Conservation (phyloP, 139 green algal species). For the Cymbomonas tetramitiformis region DNA sequence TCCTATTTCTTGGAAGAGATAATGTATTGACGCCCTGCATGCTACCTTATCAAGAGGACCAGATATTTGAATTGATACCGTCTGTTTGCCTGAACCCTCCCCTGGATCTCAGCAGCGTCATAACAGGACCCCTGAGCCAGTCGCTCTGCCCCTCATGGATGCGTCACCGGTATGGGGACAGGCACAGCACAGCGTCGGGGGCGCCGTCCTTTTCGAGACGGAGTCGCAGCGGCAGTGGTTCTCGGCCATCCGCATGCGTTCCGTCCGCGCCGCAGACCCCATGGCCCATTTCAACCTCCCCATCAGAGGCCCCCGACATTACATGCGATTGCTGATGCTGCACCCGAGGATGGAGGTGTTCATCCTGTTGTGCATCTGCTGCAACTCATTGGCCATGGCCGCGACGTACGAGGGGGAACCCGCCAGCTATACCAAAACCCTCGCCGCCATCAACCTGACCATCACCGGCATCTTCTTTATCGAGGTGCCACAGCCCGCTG, state of each 20-base stretch:
- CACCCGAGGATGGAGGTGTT: slow-evolving; percentile 9
- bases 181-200: too few relatives aligned
- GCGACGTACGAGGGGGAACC: slow-evolving; percentile 6
- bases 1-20: too few relatives aligned
- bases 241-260: slow-evolving; percentile 1
- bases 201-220: background rate
- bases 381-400: slow-evolving; percentile 20
- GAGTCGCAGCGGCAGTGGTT: slow-evolving; percentile 8
- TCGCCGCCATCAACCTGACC: background rate
- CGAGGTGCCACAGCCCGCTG: too few relatives aligned
- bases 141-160: background rate
- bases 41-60: too few relatives aligned
- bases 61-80: too few relatives aligned
- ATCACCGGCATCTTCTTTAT: slow-evolving; percentile 46
- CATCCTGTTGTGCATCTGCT: slow-evolving; percentile 18
- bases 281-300: too few relatives aligned
- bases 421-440: background rate
- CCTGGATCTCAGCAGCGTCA: background rate
- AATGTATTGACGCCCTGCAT: too few relatives aligned
- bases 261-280: background rate
- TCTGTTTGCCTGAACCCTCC: too few relatives aligned
- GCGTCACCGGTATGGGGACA: background rate
- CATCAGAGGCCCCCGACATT: too few relatives aligned
- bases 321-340: background rate
- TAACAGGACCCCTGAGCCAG: background rate